Evolutionary conservation across 2,329 filamentous ascomycete species (phyloP), one percentile per base, ranked within the genome.

Genomic region (Aspergillus oerlinghausenensis): DNA sequence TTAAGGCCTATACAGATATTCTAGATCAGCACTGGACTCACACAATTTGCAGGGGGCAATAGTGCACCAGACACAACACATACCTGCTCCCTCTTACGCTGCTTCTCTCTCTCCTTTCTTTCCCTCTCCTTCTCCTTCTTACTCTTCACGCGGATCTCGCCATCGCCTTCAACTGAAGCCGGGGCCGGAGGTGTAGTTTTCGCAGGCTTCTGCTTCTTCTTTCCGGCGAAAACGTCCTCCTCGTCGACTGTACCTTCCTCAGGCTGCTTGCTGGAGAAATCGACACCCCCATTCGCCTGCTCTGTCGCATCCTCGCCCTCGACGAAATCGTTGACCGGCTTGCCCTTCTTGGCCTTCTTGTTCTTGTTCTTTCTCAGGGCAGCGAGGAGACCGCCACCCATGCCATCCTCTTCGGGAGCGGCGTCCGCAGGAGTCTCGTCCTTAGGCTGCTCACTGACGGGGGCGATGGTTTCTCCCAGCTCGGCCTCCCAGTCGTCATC

Each of bases 111-210:
- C 80, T 99, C 94, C 79, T 97, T 99, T 83, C 93, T 97, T 70
- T 93, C 82, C 77, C 91, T 96, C 75, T 99, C 94, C 80, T 99
- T 99, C 79, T 99, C 92, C 57, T 95, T 94, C 84, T 97, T 99
- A 42, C 91, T 96, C 78, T 97, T 86, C 50, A 97, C 82, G 55
- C 86, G 84, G 48, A 88, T 88, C 3, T 80, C 81, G 10, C 77
- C 80, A 19, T 80, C 81, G 2, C 79, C 81, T 19, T 67, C 66
- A n/a, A 61, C 62, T 35, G 64, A 69, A 14, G 75, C 73, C 50
- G 78, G 74, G 61, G 79, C 80, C 73, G 67, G 76, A 51, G 73
- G 67, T 51, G 72, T 80, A 72, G 73, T 82, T 77, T 84, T 84
- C 50, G 82, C 61, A 32, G 63, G 60, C 64, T 71, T 72, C 54